Base-by-base conservation (phyloP, 2,329 filamentous ascomycete species). In the Verticillium tricorpus region DNA sequence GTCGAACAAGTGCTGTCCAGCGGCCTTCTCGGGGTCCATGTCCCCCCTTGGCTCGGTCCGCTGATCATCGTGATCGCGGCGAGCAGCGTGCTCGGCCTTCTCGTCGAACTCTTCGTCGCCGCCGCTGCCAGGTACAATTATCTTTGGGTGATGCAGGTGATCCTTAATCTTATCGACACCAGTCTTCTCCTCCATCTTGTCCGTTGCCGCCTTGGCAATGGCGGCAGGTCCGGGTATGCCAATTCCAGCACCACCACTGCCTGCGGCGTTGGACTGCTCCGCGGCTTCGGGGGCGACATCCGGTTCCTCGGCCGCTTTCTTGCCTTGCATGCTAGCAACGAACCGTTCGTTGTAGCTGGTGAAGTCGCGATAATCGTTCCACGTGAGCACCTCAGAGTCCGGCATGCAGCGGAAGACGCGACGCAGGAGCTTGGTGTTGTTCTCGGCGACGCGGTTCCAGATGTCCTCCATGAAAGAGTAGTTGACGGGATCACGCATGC, bases 371-470 rank as follows among this genome's bases (percentile, higher is more conserved):
- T 99, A 99, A 66, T 96, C 91, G 67, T 90, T 88, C 95, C 95
- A 99, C 54, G 90, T 94, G 66, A 87, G 89, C 31, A 97, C 95
- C 71, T 97, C 92, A 59, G 89, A 97, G 73, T 99, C 95, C 1
- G 95, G 95, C 91, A 96, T 96, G 75, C 93, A 97, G 56, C 93
- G 88, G 80, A 99, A 99, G 9, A 99, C 94, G 64, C 90, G 87
- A 35, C 95, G 90, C 78, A 91, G 99, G 57, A 99, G 85, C 72
- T 93, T 94, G 3, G 95, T 99, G 73, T 99, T 99, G 79, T 98
- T 98, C 65, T 90, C 88, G 1, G 95, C 95, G 60, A 93, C 88
- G 19, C 87, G 84, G 66, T 89, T 88, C 96, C 96, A 99, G 1
- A 92, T 88, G 65, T 96, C 91, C 56, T 95, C 86, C 72, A 92